A percentile compares a stretch with the other conserved stretches of the same genome.
Evolutionary conservation across 2,329 filamentous ascomycete genomes (phyloP).

Genomic region (Diaporthe amygdali): DNA sequence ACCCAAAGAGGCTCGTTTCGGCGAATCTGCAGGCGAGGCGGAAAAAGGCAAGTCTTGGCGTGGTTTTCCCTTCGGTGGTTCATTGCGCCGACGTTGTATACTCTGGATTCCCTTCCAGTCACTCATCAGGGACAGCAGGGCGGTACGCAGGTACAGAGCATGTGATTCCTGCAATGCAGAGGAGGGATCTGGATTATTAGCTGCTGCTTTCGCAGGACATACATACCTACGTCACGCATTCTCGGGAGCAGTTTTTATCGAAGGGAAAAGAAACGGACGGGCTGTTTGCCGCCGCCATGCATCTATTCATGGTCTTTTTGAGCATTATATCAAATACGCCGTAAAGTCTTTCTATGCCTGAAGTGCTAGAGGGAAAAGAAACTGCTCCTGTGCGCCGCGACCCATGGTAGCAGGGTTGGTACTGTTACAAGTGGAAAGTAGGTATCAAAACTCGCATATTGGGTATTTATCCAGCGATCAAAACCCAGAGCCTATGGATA

Average conservation of each 20-base stretch:
- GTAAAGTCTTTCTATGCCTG: slow-evolving; percentile 26
- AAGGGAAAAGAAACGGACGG: slow-evolving; percentile 3
- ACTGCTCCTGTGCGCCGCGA: slow-evolving; percentile 10
- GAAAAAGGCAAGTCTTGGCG: background rate
- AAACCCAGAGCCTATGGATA: slow-evolving; percentile 64
- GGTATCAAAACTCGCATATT: slow-evolving; percentile 20
- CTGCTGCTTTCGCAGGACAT: background rate
- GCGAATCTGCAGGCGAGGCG: slow-evolving; percentile 14
- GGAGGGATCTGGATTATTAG: background rate
- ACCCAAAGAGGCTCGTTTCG: slow-evolving; percentile 7
- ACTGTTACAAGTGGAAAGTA: slow-evolving; percentile 23
- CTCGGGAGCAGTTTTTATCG: background rate
- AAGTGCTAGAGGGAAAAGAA: background rate
- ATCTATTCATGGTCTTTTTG: slow-evolving; percentile 26
- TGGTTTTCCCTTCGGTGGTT: background rate
- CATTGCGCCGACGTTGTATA: background rate
- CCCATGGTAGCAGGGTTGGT: slow-evolving; percentile 8
- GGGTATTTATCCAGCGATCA: slow-evolving; percentile 59
- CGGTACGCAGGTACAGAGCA: background rate
- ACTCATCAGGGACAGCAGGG: background rate
- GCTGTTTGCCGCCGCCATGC: slow-evolving; percentile 21
- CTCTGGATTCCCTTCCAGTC: background rate
- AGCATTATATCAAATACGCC: slow-evolving; percentile 27
- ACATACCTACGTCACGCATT: background rate
- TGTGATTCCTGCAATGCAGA: background rate